phyloP scores from a whole-genome alignment of 75 land plant species.

The Chamaecyparis obtusa region DNA sequence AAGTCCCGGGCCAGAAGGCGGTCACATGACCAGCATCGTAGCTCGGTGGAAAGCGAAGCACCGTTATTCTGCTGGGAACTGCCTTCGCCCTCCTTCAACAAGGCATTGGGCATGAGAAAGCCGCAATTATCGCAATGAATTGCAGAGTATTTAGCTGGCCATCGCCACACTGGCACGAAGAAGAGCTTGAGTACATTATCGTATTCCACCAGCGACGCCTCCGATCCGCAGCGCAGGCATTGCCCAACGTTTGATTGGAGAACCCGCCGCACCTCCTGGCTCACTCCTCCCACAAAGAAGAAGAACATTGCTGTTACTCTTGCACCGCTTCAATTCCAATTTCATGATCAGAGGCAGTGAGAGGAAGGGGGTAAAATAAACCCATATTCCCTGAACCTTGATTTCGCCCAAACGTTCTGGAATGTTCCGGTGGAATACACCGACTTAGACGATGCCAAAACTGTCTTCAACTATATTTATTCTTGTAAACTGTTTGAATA shows the following conservation, averaged over 20 bases:
- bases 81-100: conserved; percentile 2
- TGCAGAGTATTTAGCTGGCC: conserved; percentile 57
- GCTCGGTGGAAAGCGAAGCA: not conserved
- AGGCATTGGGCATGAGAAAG: conserved; percentile 39
- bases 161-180: conserved; percentile 80
- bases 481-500: too few species aligned
- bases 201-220: conserved; percentile 57
- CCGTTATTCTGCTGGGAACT: not conserved
- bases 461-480: too few species aligned
- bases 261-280: conserved; percentile 53
- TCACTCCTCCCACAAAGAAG: conserved; percentile 74
- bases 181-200: conserved; percentile 74
- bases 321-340: not conserved
- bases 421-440: not conserved
- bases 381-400: not conserved
- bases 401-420: not conserved
- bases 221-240: conserved; percentile 61
- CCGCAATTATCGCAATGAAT: conserved; percentile 56
- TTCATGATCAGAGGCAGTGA: not conserved
- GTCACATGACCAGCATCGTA: conserved; percentile 50
- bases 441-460: not conserved
- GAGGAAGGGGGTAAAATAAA: not conserved
- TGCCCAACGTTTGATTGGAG: conserved; percentile 44
- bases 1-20: conserved; percentile 45
- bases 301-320: conserved; percentile 48